Conservation (phyloP, 805 yeast genomes). For the Metschnikowia lunata region DNA sequence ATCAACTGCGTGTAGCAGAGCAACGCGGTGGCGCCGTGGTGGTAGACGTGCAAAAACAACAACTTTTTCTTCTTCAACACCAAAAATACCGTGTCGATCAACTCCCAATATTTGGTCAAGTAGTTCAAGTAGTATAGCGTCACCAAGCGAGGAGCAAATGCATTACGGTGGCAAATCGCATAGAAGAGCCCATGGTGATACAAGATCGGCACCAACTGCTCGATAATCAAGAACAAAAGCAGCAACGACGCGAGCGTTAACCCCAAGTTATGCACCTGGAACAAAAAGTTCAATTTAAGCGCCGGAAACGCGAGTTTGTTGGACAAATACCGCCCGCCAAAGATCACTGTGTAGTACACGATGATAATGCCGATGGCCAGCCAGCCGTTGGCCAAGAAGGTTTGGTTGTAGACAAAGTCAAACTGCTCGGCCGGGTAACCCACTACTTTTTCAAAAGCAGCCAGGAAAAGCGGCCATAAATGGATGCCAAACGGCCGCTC, state of each 20-base stretch:
- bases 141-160: conserved; percentile 83
- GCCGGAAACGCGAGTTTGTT: conserved; percentile 51
- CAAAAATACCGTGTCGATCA: conserved; percentile 85
- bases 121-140: conserved; percentile 87
- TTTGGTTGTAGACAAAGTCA: conserved; percentile 57
- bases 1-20: conserved; percentile 89
- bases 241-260: conserved; percentile 66
- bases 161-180: conserved; percentile 71
- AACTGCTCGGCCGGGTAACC: conserved; percentile 67
- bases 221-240: conserved; percentile 66
- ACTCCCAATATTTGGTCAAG: conserved; percentile 83
- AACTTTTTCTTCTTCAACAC: conserved; percentile 89
- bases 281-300: conserved; percentile 66
- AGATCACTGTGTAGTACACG: conserved; percentile 38
- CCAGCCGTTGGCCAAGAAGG: conserved; percentile 62
- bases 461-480: conserved; percentile 65
- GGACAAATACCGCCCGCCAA: conserved; percentile 72
- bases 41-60: conserved; percentile 91
- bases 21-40: conserved; percentile 96
- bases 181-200: conserved; percentile 71
- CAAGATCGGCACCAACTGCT: conserved; percentile 81
- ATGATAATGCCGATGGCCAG: conserved; percentile 45
- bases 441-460: conserved; percentile 37
- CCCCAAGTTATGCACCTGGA: conserved; percentile 80
- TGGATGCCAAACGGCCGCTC: conserved; percentile 54